Conservation (phyloP, 441 rosid genomes). For the Populus hybrid region DNA sequence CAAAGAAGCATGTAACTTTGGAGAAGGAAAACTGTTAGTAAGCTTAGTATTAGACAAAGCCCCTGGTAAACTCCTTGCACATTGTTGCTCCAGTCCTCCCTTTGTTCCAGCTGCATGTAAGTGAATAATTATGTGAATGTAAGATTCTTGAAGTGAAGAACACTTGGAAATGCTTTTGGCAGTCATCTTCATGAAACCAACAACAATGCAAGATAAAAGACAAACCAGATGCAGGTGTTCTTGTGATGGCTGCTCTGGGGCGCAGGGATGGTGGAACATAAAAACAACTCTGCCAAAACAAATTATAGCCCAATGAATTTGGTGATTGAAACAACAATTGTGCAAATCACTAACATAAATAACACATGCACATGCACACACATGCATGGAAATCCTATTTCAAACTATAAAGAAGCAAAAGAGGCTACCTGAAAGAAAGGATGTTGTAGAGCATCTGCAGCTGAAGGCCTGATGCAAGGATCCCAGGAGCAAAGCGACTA, state of each 20-base stretch:
- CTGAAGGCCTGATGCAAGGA: constrained; percentile 79
- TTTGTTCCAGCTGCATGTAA: constrained; percentile 46
- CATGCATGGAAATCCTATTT: neutral
- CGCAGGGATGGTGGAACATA: constrained; percentile 92
- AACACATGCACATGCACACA: neutral
- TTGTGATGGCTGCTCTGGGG: constrained; percentile 37
- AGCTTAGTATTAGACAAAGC: constrained; percentile 43
- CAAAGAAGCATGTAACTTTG: constrained; percentile 42
- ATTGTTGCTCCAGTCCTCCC: constrained; percentile 51
- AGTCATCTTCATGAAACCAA: neutral
- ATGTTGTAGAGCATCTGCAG: constrained; percentile 85
- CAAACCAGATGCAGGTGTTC: constrained; percentile 83
- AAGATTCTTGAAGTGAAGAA: neutral
- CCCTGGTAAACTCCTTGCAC: constrained; percentile 45
- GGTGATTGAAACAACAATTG: neutral
- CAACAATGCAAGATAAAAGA: neutral
- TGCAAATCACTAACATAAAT: neutral
- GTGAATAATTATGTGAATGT: neutral
- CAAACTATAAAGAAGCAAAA: neutral
- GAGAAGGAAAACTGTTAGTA: constrained; percentile 35
- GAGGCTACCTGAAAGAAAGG: constrained; percentile 81
- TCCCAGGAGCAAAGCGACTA: constrained; percentile 93
- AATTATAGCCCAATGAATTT: neutral
- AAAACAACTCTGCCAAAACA: constrained; percentile 63
- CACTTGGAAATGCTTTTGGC: neutral